phyloP scores from a whole-genome alignment of 768 basidiomycete genomes.

The Lentinus tigrinus region DNA sequence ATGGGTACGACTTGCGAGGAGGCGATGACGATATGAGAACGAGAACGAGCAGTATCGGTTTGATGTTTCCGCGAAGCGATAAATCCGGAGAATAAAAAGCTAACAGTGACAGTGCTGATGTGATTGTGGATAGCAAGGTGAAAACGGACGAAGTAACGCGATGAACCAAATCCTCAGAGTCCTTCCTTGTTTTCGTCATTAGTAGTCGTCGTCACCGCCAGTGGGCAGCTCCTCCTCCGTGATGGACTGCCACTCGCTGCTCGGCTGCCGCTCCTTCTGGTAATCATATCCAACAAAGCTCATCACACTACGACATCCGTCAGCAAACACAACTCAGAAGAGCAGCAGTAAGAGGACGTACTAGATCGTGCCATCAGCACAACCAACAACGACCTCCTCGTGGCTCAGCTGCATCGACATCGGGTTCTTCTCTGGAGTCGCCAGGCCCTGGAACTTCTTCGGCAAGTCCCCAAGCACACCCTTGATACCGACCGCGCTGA shows the following conservation, averaged over 20 bases:
- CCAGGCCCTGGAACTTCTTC: constrained; percentile 70
- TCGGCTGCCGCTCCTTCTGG: constrained; percentile 32
- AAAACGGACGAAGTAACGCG: not conserved
- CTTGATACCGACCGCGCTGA: constrained; percentile 42
- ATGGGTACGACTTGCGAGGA: not conserved
- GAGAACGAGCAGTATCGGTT: not conserved
- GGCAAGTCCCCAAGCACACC: constrained; percentile 66
- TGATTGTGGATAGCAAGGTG: too few species aligned
- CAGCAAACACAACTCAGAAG: not conserved
- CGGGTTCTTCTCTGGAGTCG: constrained; percentile 89
- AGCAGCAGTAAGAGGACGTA: constrained; percentile 39
- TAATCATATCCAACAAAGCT: constrained; percentile 61
- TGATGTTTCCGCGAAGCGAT: too few species aligned
- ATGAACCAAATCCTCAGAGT: not conserved
- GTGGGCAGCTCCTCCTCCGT: constrained; percentile 4
- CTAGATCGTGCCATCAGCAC: constrained; percentile 92
- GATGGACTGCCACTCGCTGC: constrained; percentile 1
- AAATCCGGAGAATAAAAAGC: too few species aligned
- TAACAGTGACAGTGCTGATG: too few species aligned
- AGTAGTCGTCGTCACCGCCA: constrained; percentile 4
- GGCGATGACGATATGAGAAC: not conserved
- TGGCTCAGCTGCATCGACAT: constrained; percentile 93
- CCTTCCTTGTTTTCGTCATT: not conserved
- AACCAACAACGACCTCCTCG: constrained; percentile 88
- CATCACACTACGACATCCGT: constrained; percentile 45